phyloP scores from a whole-genome alignment of 2,329 filamentous ascomycete species.

The Lomentospora prolificans region DNA sequence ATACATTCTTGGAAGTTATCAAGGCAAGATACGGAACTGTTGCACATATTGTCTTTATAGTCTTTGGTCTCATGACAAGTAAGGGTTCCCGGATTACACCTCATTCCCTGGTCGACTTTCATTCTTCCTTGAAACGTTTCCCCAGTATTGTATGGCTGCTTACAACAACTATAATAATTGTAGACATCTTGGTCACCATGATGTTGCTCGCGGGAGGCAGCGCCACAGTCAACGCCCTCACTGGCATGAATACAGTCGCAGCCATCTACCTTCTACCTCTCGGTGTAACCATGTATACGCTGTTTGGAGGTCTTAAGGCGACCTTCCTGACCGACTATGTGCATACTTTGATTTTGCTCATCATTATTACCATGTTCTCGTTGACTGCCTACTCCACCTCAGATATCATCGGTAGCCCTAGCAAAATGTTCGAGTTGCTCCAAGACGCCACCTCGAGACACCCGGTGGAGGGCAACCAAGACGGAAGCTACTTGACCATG shows the following conservation, averaged over 20 bases:
- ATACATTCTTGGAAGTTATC: conserved; percentile 76
- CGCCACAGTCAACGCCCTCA: conserved; percentile 42
- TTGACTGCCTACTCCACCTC: conserved; percentile 73
- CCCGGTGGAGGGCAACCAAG: conserved; percentile 69
- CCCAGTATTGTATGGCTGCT: too few relatives aligned
- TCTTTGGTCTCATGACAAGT: conserved; percentile 71
- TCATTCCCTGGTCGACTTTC: background rate
- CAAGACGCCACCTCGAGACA: conserved; percentile 57
- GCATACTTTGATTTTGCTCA: conserved; percentile 73
- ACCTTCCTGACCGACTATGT: conserved; percentile 81
- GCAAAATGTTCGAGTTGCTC: conserved; percentile 68
- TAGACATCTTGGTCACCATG: conserved; percentile 71
- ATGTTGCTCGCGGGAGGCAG: conserved; percentile 78
- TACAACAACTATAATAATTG: too few relatives aligned
- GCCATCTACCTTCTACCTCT: conserved; percentile 80
- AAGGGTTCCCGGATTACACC: background rate
- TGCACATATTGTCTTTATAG: conserved; percentile 69
- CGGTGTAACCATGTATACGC: conserved; percentile 59
- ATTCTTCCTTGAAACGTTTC: background rate
- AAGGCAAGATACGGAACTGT: conserved; percentile 63
- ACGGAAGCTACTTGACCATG: conserved; percentile 84
- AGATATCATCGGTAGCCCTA: conserved; percentile 61
- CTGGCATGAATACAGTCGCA: conserved; percentile 51
- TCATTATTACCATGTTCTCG: conserved; percentile 79
- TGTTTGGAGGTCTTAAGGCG: conserved; percentile 71